phyloP scores from a whole-genome alignment of 2,329 filamentous ascomycete species.

The Cladophialophora chaetospira region DNA sequence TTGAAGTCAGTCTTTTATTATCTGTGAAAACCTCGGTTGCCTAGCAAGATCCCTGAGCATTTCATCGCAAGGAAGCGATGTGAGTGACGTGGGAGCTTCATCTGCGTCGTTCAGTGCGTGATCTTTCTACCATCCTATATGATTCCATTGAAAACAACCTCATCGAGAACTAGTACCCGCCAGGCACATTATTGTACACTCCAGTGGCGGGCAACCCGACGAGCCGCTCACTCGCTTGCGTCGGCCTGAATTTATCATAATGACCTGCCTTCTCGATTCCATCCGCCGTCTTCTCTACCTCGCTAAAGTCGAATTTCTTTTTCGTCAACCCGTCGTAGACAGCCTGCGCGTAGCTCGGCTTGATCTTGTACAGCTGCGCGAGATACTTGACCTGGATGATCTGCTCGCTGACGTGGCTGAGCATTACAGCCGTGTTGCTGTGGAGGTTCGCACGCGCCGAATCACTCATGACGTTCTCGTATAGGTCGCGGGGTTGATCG shows the following conservation, averaged over 20 bases:
- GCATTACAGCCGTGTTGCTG: conserved; percentile 52
- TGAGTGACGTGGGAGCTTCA: too few species aligned
- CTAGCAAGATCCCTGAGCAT: too few species aligned
- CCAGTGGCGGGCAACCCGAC: conserved; percentile 10
- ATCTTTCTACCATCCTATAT: too few species aligned
- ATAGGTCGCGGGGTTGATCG: conserved; percentile 54
- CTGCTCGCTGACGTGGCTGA: conserved; percentile 47
- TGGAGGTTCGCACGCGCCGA: conserved; percentile 49
- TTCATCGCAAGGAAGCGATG: too few species aligned
- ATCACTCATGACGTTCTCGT: conserved; percentile 52
- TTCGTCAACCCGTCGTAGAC: conserved; percentile 51
- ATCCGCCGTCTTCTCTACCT: conserved; percentile 50
- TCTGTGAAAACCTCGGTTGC: too few species aligned
- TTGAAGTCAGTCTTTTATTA: too few species aligned
- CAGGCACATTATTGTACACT: conserved; percentile 9
- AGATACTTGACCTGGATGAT: conserved; percentile 56
- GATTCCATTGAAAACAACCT: too few species aligned
- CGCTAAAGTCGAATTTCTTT: conserved; percentile 48
- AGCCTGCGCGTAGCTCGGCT: conserved; percentile 49
- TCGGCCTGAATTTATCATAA: conserved; percentile 16
- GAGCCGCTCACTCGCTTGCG: conserved; percentile 13
- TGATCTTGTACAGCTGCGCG: conserved; percentile 55
- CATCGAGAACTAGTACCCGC: too few species aligned
- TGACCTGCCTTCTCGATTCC: conserved; percentile 43
- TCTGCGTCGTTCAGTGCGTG: too few species aligned